Percentiles rank a stretch among this genome's conserved stretches.
Conservation (phyloP, 257 asterid genomes). For the Solanum acaule region DNA sequence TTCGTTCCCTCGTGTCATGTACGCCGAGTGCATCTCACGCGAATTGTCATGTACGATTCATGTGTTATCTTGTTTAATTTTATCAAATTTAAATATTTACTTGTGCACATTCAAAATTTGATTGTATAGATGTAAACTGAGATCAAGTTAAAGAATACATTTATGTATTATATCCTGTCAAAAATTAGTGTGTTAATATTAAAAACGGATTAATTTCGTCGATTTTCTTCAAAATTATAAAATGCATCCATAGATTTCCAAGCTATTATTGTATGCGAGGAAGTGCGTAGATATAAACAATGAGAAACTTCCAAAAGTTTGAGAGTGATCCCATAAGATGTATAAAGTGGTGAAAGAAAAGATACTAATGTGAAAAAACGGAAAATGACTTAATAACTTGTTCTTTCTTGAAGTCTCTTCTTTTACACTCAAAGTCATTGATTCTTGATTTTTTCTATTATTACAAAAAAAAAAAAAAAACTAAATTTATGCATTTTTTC, state of each 20-base stretch:
- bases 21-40: neutral
- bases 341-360: too few relatives aligned
- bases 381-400: neutral
- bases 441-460: neutral
- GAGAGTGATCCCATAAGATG: neutral
- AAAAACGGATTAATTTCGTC: neutral
- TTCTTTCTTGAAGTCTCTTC: neutral
- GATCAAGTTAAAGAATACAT: neutral
- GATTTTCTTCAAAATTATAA: neutral
- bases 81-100: neutral
- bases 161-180: neutral
- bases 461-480: neutral
- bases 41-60: neutral
- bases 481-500: neutral
- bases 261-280: neutral
- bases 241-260: neutral
- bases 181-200: neutral
- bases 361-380: neutral
- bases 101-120: neutral
- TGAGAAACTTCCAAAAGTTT: conserved; percentile 17
- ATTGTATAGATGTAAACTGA: neutral
- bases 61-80: neutral
- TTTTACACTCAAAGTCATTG: neutral
- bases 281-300: conserved; percentile 25
- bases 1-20: neutral